phyloP scores from a whole-genome alignment of 2,329 filamentous ascomycete genomes.

The Trichoderma harzianum region DNA sequence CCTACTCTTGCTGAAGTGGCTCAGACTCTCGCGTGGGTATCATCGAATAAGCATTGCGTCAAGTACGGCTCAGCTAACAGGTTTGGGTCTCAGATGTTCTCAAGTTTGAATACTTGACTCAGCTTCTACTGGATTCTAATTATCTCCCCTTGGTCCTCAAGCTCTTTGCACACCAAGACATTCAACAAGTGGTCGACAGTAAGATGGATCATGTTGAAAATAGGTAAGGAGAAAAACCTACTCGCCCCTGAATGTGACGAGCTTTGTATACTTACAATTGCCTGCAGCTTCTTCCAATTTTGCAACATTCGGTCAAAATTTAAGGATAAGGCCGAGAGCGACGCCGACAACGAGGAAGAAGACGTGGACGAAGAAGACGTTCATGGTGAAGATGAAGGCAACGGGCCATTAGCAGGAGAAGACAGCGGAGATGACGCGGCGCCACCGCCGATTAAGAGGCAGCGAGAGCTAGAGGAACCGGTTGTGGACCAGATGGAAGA shows the following conservation, averaged over 20 bases:
- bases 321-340: constrained; percentile 34
- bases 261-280: neutral
- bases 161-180: constrained; percentile 89
- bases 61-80: neutral
- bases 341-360: constrained; percentile 27
- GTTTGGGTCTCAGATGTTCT: constrained; percentile 63
- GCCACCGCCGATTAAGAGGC: constrained; percentile 74
- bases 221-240: constrained; percentile 52
- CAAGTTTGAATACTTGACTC: constrained; percentile 93
- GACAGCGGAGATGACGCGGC: constrained; percentile 73
- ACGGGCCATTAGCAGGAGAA: constrained; percentile 34
- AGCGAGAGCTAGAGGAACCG: constrained; percentile 44
- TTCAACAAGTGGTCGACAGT: constrained; percentile 84
- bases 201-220: constrained; percentile 78
- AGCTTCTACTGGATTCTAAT: constrained; percentile 89
- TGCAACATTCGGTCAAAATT: constrained; percentile 67
- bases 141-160: constrained; percentile 91
- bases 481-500: constrained; percentile 27
- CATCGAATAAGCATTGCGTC: neutral
- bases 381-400: constrained; percentile 31
- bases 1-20: constrained; percentile 89
- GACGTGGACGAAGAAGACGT: constrained; percentile 22
- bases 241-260: neutral
- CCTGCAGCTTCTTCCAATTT: constrained; percentile 78
- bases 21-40: constrained; percentile 82